These are phyloP conservation scores for Xylariomycetidae sp. DNA, from an alignment of 2,329 filamentous ascomycete genomes.

Conservation along the genomic window DNA sequence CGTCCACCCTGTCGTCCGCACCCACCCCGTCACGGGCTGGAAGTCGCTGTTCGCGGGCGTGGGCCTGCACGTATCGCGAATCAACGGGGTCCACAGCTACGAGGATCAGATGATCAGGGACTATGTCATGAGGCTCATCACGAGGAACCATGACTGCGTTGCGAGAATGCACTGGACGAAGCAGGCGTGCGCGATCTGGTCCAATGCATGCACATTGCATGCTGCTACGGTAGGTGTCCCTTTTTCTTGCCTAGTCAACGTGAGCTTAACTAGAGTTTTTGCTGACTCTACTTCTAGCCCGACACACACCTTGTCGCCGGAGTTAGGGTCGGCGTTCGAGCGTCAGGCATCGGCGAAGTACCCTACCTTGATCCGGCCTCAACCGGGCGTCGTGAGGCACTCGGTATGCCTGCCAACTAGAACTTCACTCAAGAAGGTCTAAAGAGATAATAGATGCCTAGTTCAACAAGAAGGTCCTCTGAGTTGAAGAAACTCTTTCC, in stretches of 20 bases:
- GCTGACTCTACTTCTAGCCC: conserved; percentile 23
- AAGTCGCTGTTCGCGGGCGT: conserved; percentile 34
- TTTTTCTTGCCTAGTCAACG: no score
- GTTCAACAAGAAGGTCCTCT: no score
- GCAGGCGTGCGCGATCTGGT: conserved; percentile 36
- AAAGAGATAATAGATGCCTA: no score
- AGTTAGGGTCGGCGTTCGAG: conserved; percentile 28
- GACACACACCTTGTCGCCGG: conserved; percentile 28
- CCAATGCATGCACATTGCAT: conserved; percentile 28
- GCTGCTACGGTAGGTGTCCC: conserved; percentile 25
- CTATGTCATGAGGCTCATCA: conserved; percentile 31
- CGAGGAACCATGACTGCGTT: conserved; percentile 34
- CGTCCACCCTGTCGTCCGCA: conserved; percentile 53
- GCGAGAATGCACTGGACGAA: conserved; percentile 35
- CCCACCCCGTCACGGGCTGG: conserved; percentile 61
- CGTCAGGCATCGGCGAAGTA: conserved; percentile 32
- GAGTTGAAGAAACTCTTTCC: no score
- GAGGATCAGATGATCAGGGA: conserved; percentile 33
- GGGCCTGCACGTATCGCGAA: conserved; percentile 30
- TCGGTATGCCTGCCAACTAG: conserved; percentile 14
- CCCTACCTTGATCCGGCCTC: conserved; percentile 33
- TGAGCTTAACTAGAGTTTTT: no score
- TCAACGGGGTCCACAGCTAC: conserved; percentile 30
- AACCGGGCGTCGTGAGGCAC: conserved; percentile 23
- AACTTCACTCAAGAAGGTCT: no score